A percentile compares a stretch with the other conserved stretches of the same genome.
These are phyloP conservation scores for Cordyceps farinosa DNA, from an alignment of 2,329 filamentous ascomycete genomes.

Conservation along the genomic window DNA sequence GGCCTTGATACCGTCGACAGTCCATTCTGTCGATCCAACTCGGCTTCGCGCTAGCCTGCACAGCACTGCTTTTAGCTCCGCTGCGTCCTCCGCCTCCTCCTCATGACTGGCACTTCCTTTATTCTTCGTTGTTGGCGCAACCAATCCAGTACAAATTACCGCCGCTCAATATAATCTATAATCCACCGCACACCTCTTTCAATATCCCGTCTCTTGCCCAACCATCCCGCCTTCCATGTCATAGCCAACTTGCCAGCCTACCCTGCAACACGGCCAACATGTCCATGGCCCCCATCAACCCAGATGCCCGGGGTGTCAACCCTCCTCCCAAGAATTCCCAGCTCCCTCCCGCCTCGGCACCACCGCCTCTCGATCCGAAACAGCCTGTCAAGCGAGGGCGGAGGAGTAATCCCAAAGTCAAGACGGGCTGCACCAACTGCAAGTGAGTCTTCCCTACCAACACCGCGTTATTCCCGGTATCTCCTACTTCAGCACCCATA, in stretches of 20 bases:
- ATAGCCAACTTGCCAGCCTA: not conserved
- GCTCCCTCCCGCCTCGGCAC: not conserved
- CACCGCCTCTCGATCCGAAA: constrained; percentile 13
- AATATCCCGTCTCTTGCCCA: not conserved
- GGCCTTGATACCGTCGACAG: too few species aligned
- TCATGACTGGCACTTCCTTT: not conserved
- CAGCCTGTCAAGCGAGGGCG: constrained; percentile 40
- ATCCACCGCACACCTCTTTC: not conserved
- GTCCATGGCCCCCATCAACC: not conserved
- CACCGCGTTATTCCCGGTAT: not conserved
- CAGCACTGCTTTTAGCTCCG: too few species aligned
- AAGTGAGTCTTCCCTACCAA: constrained; percentile 48
- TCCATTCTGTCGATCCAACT: too few species aligned
- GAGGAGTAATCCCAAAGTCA: constrained; percentile 59
- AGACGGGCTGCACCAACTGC: constrained; percentile 65
- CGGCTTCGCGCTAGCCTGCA: too few species aligned
- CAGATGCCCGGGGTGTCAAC: not conserved
- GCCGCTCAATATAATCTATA: not conserved
- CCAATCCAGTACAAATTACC: not conserved
- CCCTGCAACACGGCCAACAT: constrained; percentile 1
- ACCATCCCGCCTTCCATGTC: not conserved
- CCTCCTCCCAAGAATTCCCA: not conserved
- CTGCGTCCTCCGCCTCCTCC: not conserved
- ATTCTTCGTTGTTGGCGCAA: too few species aligned
- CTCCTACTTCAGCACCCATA: constrained; percentile 14